Conservation (phyloP, 495 filamentous ascomycete species). For the Tricharina praecox region DNA sequence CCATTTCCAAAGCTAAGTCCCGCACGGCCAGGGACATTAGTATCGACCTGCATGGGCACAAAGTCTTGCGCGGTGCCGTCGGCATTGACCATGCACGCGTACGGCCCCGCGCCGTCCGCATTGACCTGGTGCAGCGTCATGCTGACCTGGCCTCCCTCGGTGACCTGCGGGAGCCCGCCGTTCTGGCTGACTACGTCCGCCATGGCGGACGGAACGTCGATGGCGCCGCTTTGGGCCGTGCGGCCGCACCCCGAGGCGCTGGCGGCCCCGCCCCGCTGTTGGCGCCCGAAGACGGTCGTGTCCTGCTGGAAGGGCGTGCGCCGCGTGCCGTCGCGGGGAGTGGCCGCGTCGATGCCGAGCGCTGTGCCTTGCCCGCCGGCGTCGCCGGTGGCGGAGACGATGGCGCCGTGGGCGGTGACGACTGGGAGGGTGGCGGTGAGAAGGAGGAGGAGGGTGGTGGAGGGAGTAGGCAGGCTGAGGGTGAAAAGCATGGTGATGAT, state of each 20-base stretch:
- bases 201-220: constrained; percentile 32
- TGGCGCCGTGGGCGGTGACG: constrained; percentile 33
- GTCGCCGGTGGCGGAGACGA: constrained; percentile 33
- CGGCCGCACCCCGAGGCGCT: constrained; percentile 20
- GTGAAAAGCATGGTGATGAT: not conserved
- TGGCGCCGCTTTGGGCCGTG: constrained; percentile 38
- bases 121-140: constrained; percentile 42
- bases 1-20: constrained; percentile 9
- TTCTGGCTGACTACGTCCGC: constrained; percentile 34
- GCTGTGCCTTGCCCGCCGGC: constrained; percentile 30
- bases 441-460: not conserved
- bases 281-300: constrained; percentile 34
- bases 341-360: constrained; percentile 31
- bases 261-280: constrained; percentile 6
- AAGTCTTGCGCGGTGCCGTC: constrained; percentile 33
- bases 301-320: constrained; percentile 39
- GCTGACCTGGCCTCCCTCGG: constrained; percentile 30
- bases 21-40: constrained; percentile 19
- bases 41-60: constrained; percentile 12
- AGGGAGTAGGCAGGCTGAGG: not conserved
- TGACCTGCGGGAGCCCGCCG: constrained; percentile 34
- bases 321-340: constrained; percentile 37
- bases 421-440: not conserved
- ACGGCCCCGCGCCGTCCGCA: constrained; percentile 35
- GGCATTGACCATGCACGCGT: constrained; percentile 35